phyloP scores from a whole-genome alignment of 2,329 filamentous ascomycete genomes.

The Arthroderma sp. region DNA sequence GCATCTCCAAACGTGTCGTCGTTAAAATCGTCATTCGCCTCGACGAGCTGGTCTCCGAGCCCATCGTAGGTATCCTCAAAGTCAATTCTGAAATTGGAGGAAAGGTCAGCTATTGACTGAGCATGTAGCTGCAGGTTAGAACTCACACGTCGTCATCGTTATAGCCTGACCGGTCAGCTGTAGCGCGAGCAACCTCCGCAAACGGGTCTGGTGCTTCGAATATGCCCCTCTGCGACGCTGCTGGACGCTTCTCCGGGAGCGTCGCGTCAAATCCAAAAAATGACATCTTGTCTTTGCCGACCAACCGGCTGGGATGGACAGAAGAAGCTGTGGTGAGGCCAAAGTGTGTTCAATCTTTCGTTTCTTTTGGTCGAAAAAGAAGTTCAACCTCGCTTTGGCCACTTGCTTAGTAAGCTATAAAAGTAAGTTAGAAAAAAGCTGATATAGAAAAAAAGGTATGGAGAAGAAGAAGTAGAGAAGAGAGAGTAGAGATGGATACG shows the following conservation, averaged over 20 bases:
- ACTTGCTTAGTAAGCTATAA: too few relatives aligned
- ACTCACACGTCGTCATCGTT: slow-evolving; percentile 47
- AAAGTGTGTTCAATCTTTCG: too few relatives aligned
- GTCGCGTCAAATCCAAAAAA: slow-evolving; percentile 81
- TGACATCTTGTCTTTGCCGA: slow-evolving; percentile 49
- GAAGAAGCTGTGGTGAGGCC: neutral
- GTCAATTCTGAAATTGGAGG: slow-evolving; percentile 46
- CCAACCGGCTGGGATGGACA: neutral
- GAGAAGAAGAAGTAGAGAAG: too few relatives aligned
- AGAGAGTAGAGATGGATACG: too few relatives aligned
- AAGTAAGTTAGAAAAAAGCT: too few relatives aligned
- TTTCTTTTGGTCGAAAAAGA: too few relatives aligned
- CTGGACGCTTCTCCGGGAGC: slow-evolving; percentile 52
- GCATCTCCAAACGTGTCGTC: slow-evolving; percentile 78
- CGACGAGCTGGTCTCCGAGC: slow-evolving; percentile 77
- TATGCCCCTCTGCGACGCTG: slow-evolving; percentile 52
- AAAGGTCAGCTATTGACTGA: neutral
- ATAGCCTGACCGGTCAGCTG: slow-evolving; percentile 33
- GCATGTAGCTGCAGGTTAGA: neutral
- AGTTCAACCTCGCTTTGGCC: too few relatives aligned
- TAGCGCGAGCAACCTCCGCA: slow-evolving; percentile 57
- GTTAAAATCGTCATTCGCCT: slow-evolving; percentile 88
- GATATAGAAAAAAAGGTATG: too few relatives aligned
- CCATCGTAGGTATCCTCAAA: slow-evolving; percentile 98
- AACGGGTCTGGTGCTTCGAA: slow-evolving; percentile 88